These are phyloP conservation scores for Polychaeton citri DNA, from an alignment of 2,329 filamentous ascomycete genomes.

Conservation along the genomic window DNA sequence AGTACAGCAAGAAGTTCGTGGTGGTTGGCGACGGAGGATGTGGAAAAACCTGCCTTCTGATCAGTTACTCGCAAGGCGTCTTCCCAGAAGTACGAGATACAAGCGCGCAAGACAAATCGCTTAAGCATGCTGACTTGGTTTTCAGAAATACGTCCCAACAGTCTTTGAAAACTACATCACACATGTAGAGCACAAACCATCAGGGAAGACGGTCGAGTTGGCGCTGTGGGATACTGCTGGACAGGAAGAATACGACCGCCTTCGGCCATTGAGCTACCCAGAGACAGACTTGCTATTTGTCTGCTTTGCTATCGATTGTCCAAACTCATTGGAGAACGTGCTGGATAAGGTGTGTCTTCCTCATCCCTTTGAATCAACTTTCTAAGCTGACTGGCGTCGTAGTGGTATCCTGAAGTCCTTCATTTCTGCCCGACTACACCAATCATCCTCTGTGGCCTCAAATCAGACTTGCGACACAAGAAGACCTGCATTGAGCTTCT, in stretches of 20 bases:
- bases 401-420: conserved; percentile 99
- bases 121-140: conserved; percentile 5
- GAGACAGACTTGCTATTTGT: conserved; percentile 97
- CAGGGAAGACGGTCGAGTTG: conserved; percentile 89
- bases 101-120: neutral
- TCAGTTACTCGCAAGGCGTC: conserved; percentile 97
- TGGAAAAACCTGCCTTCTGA: conserved; percentile 95
- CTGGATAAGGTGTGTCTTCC: conserved; percentile 76
- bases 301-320: conserved; percentile 98
- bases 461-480: conserved; percentile 92
- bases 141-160: conserved; percentile 96
- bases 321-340: conserved; percentile 94
- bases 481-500: conserved; percentile 96
- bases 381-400: too few species aligned
- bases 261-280: conserved; percentile 90
- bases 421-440: conserved; percentile 98
- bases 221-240: conserved; percentile 97
- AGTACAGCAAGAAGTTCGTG: conserved; percentile 98
- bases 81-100: conserved; percentile 71
- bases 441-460: conserved; percentile 87
- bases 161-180: conserved; percentile 99
- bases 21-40: conserved; percentile 96
- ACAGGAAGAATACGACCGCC: conserved; percentile 94
- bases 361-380: too few species aligned
- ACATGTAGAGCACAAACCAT: conserved; percentile 74